Evolutionary conservation across 1,139 yeast species (phyloP).

Genomic region (Geotrichum restrictum): DNA sequence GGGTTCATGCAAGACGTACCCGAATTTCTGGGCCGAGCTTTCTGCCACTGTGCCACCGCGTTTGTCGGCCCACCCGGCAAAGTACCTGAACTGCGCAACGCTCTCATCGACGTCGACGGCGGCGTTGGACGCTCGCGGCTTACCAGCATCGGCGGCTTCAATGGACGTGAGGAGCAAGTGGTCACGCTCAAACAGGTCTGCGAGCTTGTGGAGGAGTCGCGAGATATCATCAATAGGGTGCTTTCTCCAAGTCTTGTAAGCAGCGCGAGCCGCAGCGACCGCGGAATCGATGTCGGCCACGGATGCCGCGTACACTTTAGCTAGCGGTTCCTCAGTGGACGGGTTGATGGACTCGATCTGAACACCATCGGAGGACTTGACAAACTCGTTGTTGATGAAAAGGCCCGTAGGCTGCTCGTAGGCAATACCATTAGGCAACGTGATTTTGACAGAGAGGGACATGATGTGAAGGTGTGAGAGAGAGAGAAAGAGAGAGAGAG

Average conservation of each 20-base stretch:
- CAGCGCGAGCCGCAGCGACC: slow-evolving; percentile 53
- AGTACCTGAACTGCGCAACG: slow-evolving; percentile 42
- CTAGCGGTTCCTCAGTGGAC: slow-evolving; percentile 50
- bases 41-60: slow-evolving; percentile 65
- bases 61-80: slow-evolving; percentile 85
- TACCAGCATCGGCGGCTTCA: slow-evolving; percentile 26
- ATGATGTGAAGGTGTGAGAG: slow-evolving; percentile 5
- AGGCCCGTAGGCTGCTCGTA: slow-evolving; percentile 72
- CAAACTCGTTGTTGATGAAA: slow-evolving; percentile 78
- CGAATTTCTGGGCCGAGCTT: slow-evolving; percentile 46
- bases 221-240: slow-evolving; percentile 48
- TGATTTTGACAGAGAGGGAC: slow-evolving; percentile 34
- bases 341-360: slow-evolving; percentile 43
- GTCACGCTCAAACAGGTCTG: slow-evolving; percentile 50
- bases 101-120: slow-evolving; percentile 30
- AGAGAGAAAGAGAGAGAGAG: too few relatives aligned
- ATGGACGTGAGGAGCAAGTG: slow-evolving; percentile 35
- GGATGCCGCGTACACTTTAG: slow-evolving; percentile 52
- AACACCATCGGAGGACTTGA: slow-evolving; percentile 57
- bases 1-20: slow-evolving; percentile 66
- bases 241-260: slow-evolving; percentile 50
- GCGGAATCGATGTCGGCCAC: slow-evolving; percentile 56
- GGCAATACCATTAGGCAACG: slow-evolving; percentile 54
- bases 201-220: slow-evolving; percentile 46
- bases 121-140: slow-evolving; percentile 46